Conservation (phyloP, 1,284 basidiomycete species). For the Cryptococcus hybrid region DNA sequence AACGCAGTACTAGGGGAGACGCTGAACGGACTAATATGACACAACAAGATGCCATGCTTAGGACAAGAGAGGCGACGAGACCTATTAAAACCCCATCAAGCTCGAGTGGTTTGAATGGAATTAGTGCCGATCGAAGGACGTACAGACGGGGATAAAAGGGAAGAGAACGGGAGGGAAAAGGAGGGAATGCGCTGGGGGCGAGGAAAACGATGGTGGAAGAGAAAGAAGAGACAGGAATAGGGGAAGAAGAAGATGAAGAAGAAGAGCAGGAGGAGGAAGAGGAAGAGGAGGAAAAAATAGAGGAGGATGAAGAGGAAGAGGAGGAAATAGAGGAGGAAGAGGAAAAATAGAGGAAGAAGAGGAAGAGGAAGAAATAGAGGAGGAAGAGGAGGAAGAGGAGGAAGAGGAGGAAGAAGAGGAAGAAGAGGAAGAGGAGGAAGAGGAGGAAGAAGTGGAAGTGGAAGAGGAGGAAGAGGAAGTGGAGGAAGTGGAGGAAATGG, state of each 20-base stretch:
- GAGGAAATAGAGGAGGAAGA: neutral
- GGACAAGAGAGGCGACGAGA: too few species aligned
- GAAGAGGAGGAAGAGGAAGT: conserved; percentile 6
- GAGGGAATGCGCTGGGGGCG: conserved; percentile 7
- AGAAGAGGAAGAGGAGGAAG: neutral
- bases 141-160: neutral
- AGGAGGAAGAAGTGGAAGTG: conserved; percentile 1
- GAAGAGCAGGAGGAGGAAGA: neutral
- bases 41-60: too few species aligned
- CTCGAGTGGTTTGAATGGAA: too few species aligned
- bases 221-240: neutral
- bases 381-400: neutral
- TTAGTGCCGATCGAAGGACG: too few species aligned
- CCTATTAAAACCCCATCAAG: too few species aligned
- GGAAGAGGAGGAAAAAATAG: neutral
- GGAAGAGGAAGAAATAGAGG: neutral
- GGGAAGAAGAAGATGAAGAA: neutral
- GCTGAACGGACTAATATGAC: too few species aligned
- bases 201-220: neutral
- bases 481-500: conserved; percentile 9
- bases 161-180: neutral
- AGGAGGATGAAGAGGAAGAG: conserved; percentile 6
- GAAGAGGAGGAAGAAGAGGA: conserved; percentile 2
- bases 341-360: neutral
- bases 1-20: too few species aligned